A percentile compares a stretch with the other conserved stretches of the same genome.
These are phyloP conservation scores for Diplodia intermedia DNA, from an alignment of 2,329 filamentous ascomycete genomes.

Conservation along the genomic window DNA sequence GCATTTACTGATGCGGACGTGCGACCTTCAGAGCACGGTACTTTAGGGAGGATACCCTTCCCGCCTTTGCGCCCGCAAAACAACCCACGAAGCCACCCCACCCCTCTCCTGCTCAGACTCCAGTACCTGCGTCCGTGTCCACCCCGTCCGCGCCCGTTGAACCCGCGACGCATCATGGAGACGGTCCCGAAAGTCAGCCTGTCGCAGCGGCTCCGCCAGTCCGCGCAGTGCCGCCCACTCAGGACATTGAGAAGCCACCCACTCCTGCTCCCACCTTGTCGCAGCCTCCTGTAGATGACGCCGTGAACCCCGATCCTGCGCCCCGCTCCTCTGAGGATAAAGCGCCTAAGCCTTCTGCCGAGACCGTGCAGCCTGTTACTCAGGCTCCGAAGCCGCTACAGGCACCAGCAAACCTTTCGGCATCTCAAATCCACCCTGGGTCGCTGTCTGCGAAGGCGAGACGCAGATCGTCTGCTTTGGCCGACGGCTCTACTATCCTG, in stretches of 20 bases:
- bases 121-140: conserved; percentile 43
- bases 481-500: conserved; percentile 45
- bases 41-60: conserved; percentile 57
- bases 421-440: conserved; percentile 34
- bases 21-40: conserved; percentile 57
- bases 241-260: conserved; percentile 36
- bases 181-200: conserved; percentile 1
- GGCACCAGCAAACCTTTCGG: neutral
- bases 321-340: conserved; percentile 36
- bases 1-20: conserved; percentile 38
- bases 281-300: conserved; percentile 33
- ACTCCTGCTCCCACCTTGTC: conserved; percentile 34
- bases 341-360: conserved; percentile 33
- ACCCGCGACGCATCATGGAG: conserved; percentile 19
- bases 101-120: conserved; percentile 37
- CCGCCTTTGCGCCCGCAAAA: conserved; percentile 37
- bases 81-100: conserved; percentile 39
- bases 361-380: conserved; percentile 1
- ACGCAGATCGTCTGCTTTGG: conserved; percentile 41
- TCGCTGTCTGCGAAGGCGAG: conserved; percentile 39
- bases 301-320: conserved; percentile 21
- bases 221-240: conserved; percentile 6
- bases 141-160: conserved; percentile 40
- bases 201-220: conserved; percentile 2
- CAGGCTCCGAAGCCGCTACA: conserved; percentile 11